Evolutionary conservation across 345 rosid species (phyloP).

Genomic region (Salix dunnii): DNA sequence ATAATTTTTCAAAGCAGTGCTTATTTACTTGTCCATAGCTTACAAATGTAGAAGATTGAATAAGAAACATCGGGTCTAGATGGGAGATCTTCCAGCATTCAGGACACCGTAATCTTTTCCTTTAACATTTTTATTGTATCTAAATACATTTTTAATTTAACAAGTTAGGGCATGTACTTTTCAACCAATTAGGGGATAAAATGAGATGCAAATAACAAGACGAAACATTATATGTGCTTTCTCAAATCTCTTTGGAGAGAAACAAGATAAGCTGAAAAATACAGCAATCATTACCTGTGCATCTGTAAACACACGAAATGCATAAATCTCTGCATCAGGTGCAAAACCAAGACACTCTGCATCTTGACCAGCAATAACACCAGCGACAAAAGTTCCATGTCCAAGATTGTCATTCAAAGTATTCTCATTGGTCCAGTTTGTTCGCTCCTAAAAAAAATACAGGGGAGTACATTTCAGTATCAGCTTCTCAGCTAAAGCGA

Average conservation of each 20-base stretch:
- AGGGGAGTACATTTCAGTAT: conserved; percentile 16
- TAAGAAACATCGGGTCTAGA: too few relatives aligned
- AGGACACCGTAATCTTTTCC: too few relatives aligned
- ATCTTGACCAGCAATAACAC: conserved; percentile 90
- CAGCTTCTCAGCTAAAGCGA: conserved; percentile 26
- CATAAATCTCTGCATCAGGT: conserved; percentile 88
- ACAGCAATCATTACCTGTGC: conserved; percentile 81
- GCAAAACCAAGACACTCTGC: conserved; percentile 94
- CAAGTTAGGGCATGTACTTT: too few relatives aligned
- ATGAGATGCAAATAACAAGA: too few relatives aligned
- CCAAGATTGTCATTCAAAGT: conserved; percentile 98
- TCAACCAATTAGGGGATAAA: too few relatives aligned
- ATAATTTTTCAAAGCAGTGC: background rate
- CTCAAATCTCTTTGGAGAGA: background rate
- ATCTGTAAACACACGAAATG: conserved; percentile 94
- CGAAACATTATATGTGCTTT: background rate
- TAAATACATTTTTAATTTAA: too few relatives aligned
- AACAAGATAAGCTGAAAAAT: conserved; percentile 6
- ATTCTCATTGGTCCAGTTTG: conserved; percentile 96
- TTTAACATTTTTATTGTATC: too few relatives aligned
- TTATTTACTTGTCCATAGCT: background rate
- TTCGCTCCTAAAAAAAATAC: conserved; percentile 70
- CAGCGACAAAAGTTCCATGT: conserved; percentile 98
- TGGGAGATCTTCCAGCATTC: too few relatives aligned
- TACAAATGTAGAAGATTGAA: background rate